Evolutionary conservation across 2,329 filamentous ascomycete species (phyloP).

Genomic region (Neonectria neomacrospora): DNA sequence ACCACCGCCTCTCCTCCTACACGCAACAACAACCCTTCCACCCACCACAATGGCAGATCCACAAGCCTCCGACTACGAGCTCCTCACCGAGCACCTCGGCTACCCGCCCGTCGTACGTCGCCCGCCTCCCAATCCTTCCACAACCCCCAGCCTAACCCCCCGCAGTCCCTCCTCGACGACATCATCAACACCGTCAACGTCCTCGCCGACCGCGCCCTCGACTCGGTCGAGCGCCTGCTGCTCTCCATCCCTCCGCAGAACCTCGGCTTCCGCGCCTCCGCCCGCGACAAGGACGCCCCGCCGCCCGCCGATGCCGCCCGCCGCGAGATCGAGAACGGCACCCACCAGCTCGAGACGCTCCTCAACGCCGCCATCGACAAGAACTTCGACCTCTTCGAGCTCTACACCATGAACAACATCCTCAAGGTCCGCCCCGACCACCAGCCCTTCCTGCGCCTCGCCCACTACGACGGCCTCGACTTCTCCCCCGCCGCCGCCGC

Average conservation of each 20-base stretch:
- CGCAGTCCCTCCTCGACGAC: constrained; percentile 91
- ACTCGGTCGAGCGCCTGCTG: constrained; percentile 86
- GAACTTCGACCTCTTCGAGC: constrained; percentile 87
- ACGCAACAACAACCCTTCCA: constrained; percentile 11
- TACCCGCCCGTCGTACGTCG: constrained; percentile 87
- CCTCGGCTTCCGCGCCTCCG: constrained; percentile 78
- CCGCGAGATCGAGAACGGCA: constrained; percentile 86
- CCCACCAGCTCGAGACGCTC: constrained; percentile 85
- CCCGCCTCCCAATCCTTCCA: background rate
- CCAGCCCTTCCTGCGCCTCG: constrained; percentile 80
- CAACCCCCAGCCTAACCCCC: background rate
- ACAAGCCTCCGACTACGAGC: constrained; percentile 65
- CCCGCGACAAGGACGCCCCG: constrained; percentile 50
- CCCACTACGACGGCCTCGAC: constrained; percentile 81
- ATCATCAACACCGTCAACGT: constrained; percentile 98
- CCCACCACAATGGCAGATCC: constrained; percentile 46
- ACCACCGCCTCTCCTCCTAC: constrained; percentile 17
- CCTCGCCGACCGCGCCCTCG: constrained; percentile 88
- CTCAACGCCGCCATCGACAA: constrained; percentile 84
- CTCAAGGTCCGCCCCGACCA: constrained; percentile 76
- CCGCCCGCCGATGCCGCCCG: constrained; percentile 55
- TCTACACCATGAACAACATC: constrained; percentile 90
- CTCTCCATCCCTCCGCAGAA: constrained; percentile 76
- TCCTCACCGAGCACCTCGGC: constrained; percentile 94
- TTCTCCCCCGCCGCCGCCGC: constrained; percentile 50